Evolutionary conservation across 1,139 yeast genomes (phyloP).

Genomic region (Saccharomyces pastorianus): DNA sequence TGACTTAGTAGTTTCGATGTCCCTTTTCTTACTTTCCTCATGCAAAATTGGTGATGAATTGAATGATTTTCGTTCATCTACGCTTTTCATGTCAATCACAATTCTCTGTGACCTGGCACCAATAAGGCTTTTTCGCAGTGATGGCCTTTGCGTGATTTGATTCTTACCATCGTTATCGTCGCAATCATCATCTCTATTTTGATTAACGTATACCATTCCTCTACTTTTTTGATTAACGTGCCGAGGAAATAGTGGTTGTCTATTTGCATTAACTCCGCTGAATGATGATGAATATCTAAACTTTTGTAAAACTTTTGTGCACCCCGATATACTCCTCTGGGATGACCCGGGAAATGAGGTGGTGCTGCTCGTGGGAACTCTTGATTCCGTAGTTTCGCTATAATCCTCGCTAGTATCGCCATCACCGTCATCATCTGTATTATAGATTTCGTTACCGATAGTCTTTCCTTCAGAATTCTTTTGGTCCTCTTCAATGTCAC

Average conservation of each 20-base stretch:
- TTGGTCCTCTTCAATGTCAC: slow-evolving; percentile 24
- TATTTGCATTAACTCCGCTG: background rate
- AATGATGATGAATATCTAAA: slow-evolving; percentile 11
- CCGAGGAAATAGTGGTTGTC: slow-evolving; percentile 2
- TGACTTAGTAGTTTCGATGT: background rate
- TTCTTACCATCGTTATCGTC: background rate
- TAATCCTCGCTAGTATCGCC: background rate
- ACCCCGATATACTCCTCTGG: slow-evolving; percentile 2
- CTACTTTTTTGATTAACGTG: slow-evolving; percentile 6
- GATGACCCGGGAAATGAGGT: slow-evolving; percentile 1
- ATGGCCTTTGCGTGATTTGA: background rate
- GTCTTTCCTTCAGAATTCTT: background rate
- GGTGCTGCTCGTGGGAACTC: background rate
- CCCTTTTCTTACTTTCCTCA: slow-evolving; percentile 6
- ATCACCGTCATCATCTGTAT: background rate
- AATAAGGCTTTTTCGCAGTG: background rate
- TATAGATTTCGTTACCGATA: background rate
- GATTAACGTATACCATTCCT: slow-evolving; percentile 9
- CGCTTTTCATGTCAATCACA: background rate
- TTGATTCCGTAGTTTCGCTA: background rate
- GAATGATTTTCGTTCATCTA: background rate
- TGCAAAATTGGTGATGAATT: slow-evolving; percentile 9
- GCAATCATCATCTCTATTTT: background rate
- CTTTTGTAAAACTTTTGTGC: slow-evolving; percentile 7
- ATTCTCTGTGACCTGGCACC: background rate